Conservation (phyloP, 169 alveolate genomes). For the Plasmodium malariae region DNA sequence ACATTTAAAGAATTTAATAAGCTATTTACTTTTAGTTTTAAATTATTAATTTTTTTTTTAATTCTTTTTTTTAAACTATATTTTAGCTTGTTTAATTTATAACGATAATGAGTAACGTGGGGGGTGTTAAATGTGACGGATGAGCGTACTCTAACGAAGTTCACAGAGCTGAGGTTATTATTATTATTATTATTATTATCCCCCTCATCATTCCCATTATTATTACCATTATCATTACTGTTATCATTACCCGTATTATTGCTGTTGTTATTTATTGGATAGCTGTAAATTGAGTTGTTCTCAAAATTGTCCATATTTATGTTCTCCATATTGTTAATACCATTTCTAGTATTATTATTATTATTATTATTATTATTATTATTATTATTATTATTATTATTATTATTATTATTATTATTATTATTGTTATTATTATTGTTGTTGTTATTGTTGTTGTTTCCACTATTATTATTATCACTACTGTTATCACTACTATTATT, state of each 20-base stretch:
- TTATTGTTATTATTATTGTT: no score
- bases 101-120: neutral
- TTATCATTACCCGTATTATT: neutral
- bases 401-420: neutral
- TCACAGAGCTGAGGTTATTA: slow-evolving; percentile 1
- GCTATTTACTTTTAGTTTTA: slow-evolving; percentile 32
- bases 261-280: neutral
- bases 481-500: no score
- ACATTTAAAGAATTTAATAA: slow-evolving; percentile 45
- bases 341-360: neutral
- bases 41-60: slow-evolving; percentile 45
- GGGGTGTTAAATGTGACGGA: slow-evolving; percentile 6
- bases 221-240: neutral
- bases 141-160: neutral
- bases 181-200: neutral
- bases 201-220: neutral
- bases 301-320: slow-evolving; percentile 2
- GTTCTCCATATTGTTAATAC: neutral
- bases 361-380: neutral
- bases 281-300: slow-evolving; percentile 24
- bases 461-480: no score
- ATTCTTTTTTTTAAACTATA: slow-evolving; percentile 30
- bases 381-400: neutral
- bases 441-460: no score
- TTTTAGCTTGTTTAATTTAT: slow-evolving; percentile 30